phyloP scores from a whole-genome alignment of 202 grass and related monocot species.

The Bolboschoenoplectus hybrid region DNA sequence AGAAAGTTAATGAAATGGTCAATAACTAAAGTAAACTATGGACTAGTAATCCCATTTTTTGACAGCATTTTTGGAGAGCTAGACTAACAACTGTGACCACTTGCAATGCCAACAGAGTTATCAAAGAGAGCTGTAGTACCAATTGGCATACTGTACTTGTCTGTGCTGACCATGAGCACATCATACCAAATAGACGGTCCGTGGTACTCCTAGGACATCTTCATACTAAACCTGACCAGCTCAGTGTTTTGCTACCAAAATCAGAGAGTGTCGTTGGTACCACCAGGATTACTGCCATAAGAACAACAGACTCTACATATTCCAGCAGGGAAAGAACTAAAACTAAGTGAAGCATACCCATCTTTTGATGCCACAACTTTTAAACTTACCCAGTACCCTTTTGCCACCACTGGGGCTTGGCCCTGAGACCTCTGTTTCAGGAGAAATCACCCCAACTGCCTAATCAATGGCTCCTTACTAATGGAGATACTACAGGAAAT shows the following conservation, averaged over 20 bases:
- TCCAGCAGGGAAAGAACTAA: background rate
- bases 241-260: background rate
- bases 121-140: background rate
- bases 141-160: background rate
- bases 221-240: background rate
- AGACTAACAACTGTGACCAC: background rate
- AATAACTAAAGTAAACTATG: constrained; percentile 14
- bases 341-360: background rate
- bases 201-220: background rate
- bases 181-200: background rate
- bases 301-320: constrained; percentile 5
- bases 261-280: background rate
- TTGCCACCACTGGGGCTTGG: background rate
- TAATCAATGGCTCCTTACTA: background rate
- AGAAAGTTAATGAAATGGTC: constrained; percentile 6
- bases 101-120: constrained; percentile 11
- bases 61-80: background rate
- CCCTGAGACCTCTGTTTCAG: background rate
- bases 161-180: background rate
- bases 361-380: constrained; percentile 1
- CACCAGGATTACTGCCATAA: constrained; percentile 16
- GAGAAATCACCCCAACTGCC: constrained; percentile 1
- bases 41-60: background rate
- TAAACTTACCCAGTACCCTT: background rate
- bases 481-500: background rate